Conservation (phyloP, 192 early-diverging fungal genomes). For the Mortierella hygrophila region DNA sequence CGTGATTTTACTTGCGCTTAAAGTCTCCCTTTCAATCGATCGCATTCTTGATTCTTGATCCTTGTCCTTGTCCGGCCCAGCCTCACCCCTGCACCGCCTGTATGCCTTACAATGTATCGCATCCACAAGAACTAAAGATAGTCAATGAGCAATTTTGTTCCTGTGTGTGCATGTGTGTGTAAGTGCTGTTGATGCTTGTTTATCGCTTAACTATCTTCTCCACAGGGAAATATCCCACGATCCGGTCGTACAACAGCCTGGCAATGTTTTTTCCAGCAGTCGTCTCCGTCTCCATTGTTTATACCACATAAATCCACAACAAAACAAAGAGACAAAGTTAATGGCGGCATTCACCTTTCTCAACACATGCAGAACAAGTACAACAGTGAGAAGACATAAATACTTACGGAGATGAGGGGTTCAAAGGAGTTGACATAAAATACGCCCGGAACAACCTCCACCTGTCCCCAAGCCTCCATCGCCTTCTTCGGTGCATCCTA, state of each 20-base stretch:
- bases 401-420: constrained; percentile 65
- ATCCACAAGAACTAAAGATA: no score
- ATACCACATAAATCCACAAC: constrained; percentile 4
- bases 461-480: constrained; percentile 22
- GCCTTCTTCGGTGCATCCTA: not conserved
- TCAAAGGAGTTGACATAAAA: constrained; percentile 73
- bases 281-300: constrained; percentile 79
- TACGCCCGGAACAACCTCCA: constrained; percentile 57
- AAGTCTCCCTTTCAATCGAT: no score
- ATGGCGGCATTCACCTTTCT: not conserved
- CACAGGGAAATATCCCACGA: constrained; percentile 36
- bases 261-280: constrained; percentile 68
- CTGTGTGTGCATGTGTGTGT: no score
- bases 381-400: not conserved
- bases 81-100: no score
- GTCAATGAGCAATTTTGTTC: no score
- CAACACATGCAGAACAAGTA: not conserved
- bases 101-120: no score
- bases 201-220: constrained; percentile 17
- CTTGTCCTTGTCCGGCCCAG: no score
- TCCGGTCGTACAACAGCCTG: constrained; percentile 59
- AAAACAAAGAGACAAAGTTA: not conserved
- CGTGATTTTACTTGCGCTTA: no score
- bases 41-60: not conserved
- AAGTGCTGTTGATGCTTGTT: not conserved